Base-by-base conservation (phyloP, 371 early-diverging fungal genomes). In the Mortierella sp. region DNA sequence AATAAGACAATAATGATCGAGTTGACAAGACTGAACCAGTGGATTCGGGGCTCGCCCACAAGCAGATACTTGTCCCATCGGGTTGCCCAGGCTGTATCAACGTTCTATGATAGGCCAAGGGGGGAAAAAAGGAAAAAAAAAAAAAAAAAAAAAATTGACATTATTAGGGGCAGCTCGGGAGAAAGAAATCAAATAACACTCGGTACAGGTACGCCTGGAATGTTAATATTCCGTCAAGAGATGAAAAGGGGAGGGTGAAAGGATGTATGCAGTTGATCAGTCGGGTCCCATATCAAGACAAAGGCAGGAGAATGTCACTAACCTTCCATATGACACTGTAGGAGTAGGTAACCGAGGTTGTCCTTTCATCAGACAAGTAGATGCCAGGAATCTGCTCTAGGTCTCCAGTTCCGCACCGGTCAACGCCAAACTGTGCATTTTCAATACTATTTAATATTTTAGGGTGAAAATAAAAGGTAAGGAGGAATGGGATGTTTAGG, bases 61-160 rank as follows among this genome's bases (percentile, higher is more conserved):
- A 93, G 86, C 65, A 98, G 72, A 82, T 97, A 98, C 70, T 88
- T 89, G 85, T 97, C 97, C 98, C 98, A 98, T 52, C 98, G 92
- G 3, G 97, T 97, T 8, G 94, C 96, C 98, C 98, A 98, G 32
- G 93, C 86, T n/a, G 88, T 93, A 8, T 77, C 76, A 3, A 93
- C 92, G 32, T 63, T 57, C 89, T 92, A 67, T 45, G 4, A 45
- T 16, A 59, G n/a, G 24, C 15, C n/a, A 19, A 53, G 24, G 19
- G 21, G 21, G 19, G 8, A 19, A n/a, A 53, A 53, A 53, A 53
- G 19, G 8, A 19, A n/a, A 53, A 53, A 53, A 11, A 53, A 10
- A 10, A 19, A 53, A 53, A 53, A 5, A 53, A 19, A 24, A 53
- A 3, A 53, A 9, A 19, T 53, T 53, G 9, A 9, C 9, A 8